Percentiles rank a stretch among this genome's conserved stretches.
These are phyloP conservation scores for Penicillium frequentans DNA, from an alignment of 2,329 filamentous ascomycete species.

Conservation along the genomic window DNA sequence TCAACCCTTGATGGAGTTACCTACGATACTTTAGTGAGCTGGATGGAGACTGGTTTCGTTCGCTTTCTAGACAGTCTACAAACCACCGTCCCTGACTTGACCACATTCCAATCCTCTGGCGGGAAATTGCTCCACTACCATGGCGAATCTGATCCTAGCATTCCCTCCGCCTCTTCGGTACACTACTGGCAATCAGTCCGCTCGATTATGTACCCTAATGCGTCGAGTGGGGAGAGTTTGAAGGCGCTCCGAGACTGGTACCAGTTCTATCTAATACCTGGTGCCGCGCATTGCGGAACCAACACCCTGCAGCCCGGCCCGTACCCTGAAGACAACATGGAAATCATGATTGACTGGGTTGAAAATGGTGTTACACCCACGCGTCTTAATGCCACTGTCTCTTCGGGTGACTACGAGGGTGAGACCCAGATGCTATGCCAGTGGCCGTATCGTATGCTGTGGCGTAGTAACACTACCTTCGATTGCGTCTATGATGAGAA, in stretches of 20 bases:
- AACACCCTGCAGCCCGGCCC: conserved; percentile 49
- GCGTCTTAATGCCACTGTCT: conserved; percentile 45
- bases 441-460: conserved; percentile 35
- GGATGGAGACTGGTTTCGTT: background rate
- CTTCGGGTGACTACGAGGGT: conserved; percentile 30
- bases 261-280: conserved; percentile 55
- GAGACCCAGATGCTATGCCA: conserved; percentile 37
- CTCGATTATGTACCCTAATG: conserved; percentile 49
- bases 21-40: background rate
- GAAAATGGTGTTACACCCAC: conserved; percentile 50
- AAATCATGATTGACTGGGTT: conserved; percentile 53
- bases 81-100: conserved; percentile 48
- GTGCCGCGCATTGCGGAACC: conserved; percentile 53
- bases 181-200: conserved; percentile 58
- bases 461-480: conserved; percentile 32
- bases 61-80: background rate
- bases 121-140: conserved; percentile 61
- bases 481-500: conserved; percentile 41
- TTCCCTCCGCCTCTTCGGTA: conserved; percentile 56
- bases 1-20: background rate
- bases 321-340: conserved; percentile 50
- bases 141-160: conserved; percentile 55
- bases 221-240: conserved; percentile 39
- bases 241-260: conserved; percentile 54
- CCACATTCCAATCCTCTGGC: conserved; percentile 48